Conservation (phyloP, 2,329 filamentous ascomycete genomes). For the Xylariaceae sp. region DNA sequence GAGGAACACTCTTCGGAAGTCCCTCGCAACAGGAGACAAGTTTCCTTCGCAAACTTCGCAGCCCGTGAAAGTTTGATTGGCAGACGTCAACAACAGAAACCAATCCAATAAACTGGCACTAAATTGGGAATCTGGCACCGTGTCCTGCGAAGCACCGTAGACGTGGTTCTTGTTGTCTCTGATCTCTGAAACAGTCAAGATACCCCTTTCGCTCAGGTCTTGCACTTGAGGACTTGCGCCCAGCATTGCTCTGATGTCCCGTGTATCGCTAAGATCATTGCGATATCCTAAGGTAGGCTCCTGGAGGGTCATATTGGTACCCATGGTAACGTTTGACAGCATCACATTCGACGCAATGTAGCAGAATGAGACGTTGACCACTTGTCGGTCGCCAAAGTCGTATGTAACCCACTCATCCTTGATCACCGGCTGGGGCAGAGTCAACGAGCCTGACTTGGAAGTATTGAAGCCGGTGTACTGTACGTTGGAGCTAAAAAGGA, state of each 20-base stretch:
- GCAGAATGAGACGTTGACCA: conserved; percentile 1
- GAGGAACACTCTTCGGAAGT: background rate
- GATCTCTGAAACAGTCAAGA: background rate
- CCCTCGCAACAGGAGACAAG: background rate
- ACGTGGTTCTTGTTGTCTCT: background rate
- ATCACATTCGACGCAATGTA: background rate
- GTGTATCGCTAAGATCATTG: background rate
- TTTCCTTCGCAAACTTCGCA: too few relatives aligned
- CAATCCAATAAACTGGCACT: too few relatives aligned
- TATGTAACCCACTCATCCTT: conserved; percentile 1
- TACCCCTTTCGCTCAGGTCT: background rate
- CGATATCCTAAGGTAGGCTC: background rate
- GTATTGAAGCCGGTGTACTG: too few relatives aligned
- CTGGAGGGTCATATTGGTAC: background rate
- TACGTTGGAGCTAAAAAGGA: too few relatives aligned
- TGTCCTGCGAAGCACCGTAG: background rate
- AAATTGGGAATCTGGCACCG: too few relatives aligned
- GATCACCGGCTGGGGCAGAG: background rate
- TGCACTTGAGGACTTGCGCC: background rate
- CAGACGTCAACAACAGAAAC: too few relatives aligned
- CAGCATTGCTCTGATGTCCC: background rate
- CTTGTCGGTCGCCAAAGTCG: background rate
- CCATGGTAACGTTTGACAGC: conserved; percentile 5
- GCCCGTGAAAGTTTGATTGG: too few relatives aligned
- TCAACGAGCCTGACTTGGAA: too few relatives aligned